Base-by-base conservation (phyloP, 345 rosid species). In the Salix koriyanagi region DNA sequence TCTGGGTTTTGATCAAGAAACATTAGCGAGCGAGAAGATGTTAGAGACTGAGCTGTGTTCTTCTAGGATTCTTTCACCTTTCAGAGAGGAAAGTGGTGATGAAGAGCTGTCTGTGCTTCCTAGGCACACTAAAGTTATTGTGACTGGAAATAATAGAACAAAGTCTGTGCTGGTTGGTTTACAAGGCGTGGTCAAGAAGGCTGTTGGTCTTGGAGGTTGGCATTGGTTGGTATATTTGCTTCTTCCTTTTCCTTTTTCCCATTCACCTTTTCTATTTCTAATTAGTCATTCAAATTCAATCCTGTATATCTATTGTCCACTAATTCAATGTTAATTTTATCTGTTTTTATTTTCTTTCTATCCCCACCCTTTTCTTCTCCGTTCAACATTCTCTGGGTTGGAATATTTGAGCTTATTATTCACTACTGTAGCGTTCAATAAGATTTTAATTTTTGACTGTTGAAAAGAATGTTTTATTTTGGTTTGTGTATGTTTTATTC, bases 161-260 rank as follows among this genome's bases (percentile, higher is more conserved):
- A 90, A 88, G 70, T 90, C 94, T 39, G 94, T 88, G 25, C 67
- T 90, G 70, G 94, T 90, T 64, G 94, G 94, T 32, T 79, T 88
- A 60, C 90, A 90, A 78, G 94, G 94, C 15, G 94, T 90, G 37
- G 94, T 90, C 62, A 90, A 90, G 89, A 90, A 90, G 80, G 94
- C 90, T 68, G 90, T 90, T 32, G 94, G 94, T 15, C 91, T 90
- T 16, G 94, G 94, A 30, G 94, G 94, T 74, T 90, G 94, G 94
- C 94, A 90, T 79, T 90, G 94, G 94, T 91, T 90, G 91, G 94
- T 90, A 88, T 46, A 11, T 48, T 46, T 9, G 46, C 56, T 21
- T 32, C 52, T 69, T 76, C 54, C 77, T 42, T 23, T 13, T 30
- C 10, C 67, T 23, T 75, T 39, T 65, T 18, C 37, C 34, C 32